Evolutionary conservation across 2,329 filamentous ascomycete species (phyloP).

Genomic region (Neobulgaria alba): DNA sequence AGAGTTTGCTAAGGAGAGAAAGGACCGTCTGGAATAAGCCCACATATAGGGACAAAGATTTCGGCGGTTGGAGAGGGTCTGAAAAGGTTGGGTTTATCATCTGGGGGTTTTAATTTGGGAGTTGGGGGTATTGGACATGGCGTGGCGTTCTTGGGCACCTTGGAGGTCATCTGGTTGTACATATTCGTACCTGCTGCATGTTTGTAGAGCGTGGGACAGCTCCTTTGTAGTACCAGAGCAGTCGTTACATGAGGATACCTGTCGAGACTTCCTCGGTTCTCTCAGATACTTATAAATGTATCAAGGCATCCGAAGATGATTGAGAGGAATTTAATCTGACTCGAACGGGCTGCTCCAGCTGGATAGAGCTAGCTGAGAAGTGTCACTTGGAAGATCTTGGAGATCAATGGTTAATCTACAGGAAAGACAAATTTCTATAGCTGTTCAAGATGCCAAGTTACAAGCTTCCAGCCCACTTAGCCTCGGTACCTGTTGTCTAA

Average conservation of each 20-base stretch:
- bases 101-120: not conserved
- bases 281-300: not conserved
- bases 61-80: not conserved
- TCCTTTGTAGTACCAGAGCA: slow-evolving; percentile 5
- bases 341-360: too few relatives aligned
- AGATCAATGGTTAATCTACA: too few relatives aligned
- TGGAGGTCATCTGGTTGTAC: slow-evolving; percentile 13
- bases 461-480: too few relatives aligned
- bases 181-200: slow-evolving; percentile 11
- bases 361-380: too few relatives aligned
- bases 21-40: too few relatives aligned
- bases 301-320: not conserved
- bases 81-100: not conserved
- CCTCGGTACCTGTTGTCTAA: too few relatives aligned
- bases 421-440: too few relatives aligned
- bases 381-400: too few relatives aligned
- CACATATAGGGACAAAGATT: too few relatives aligned
- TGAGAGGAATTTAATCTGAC: too few relatives aligned
- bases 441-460: too few relatives aligned
- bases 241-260: slow-evolving; percentile 9
- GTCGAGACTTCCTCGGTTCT: not conserved
- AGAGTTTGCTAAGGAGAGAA: too few relatives aligned
- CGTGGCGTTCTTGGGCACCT: slow-evolving; percentile 10
- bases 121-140: slow-evolving; percentile 11
- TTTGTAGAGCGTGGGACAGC: slow-evolving; percentile 7